These are phyloP conservation scores for Heterobasidion annosum DNA, from an alignment of 1,284 basidiomycete species.

Conservation along the genomic window DNA sequence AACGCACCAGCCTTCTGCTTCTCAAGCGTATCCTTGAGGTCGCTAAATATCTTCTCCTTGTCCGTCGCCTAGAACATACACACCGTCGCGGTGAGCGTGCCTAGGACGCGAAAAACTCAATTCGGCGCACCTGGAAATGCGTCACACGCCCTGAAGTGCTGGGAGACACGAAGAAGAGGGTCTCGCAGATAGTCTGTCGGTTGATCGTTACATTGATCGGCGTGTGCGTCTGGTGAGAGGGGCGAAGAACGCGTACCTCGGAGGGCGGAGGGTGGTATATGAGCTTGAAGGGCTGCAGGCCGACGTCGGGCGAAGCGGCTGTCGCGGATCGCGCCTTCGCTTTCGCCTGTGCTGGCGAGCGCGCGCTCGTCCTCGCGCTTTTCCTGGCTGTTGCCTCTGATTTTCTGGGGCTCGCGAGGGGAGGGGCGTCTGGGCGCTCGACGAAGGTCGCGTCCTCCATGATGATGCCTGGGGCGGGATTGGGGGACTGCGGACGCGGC, in stretches of 20 bases:
- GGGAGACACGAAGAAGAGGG: constrained; percentile 56
- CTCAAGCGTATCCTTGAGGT: constrained; percentile 16
- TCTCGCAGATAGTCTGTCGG: constrained; percentile 26
- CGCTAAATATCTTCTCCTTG: constrained; percentile 8
- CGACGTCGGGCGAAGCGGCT: constrained; percentile 11
- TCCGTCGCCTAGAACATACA: constrained; percentile 4
- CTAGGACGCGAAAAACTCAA: background rate
- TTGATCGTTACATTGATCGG: background rate
- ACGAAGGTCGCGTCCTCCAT: background rate
- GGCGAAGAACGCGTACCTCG: constrained; percentile 2
- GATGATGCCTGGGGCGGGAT: background rate
- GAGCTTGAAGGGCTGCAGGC: constrained; percentile 45
- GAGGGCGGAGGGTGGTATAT: constrained; percentile 15
- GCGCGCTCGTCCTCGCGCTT: background rate
- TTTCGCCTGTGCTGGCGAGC: too few relatives aligned
- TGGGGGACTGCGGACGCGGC: background rate
- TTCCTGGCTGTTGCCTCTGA: constrained; percentile 1
- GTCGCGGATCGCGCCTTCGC: too few relatives aligned
- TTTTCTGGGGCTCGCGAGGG: background rate
- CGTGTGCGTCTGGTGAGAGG: background rate
- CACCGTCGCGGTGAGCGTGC: background rate
- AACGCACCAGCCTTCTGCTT: constrained; percentile 15
- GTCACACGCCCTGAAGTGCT: constrained; percentile 63
- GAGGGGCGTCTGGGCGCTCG: background rate
- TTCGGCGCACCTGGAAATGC: constrained; percentile 39